Evolutionary conservation across 2,329 filamentous ascomycete species (phyloP), one percentile per base, ranked within the genome.

Genomic region (Pseudohalonectria lignicola): DNA sequence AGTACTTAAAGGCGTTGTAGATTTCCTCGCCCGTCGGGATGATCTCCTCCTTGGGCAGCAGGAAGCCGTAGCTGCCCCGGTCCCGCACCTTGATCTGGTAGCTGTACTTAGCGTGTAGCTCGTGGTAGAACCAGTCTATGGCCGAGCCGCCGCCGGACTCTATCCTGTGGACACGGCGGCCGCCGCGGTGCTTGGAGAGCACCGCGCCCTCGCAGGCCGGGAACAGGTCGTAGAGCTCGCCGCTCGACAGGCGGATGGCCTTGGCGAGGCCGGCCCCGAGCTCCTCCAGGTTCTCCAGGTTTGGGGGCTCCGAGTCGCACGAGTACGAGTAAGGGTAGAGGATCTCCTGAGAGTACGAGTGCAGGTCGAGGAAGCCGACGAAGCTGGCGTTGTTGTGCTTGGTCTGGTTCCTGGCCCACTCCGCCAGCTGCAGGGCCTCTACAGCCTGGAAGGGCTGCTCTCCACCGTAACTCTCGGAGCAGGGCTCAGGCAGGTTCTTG

Each of bases 1-100:
- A 79, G 49, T 88, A 88, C 53, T 88, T 74, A 44, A 94, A 69
- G 0, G 87, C 86, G 47, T 82, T 81, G 47, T 90, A 78, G 30
- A 90, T 74, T 58, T 98, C 92, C 57, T 90, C 79, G 8, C 92
- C 90, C 0, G 86, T 92, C 0, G 90, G 87, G 3, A 94, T 66
- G 42, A 96, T 96, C 43, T 93, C 74, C 41, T 92, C 82, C 41
- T 75, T 80, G 0, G 92, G 92, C 4, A 96, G 65, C 34, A 98
- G 64, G 55, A 96, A 98, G 0, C 92, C 92, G 55, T 96, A 96
- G 55, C 79, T 92, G 9, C 92, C 92, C 0, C 84, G 92, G 56
- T 98, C 92, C 35, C 92, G 72, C 20, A 98, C 67, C 63, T 96
- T 96, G 61, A 92, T 82, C 66, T 96, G 92, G 56, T 93, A 96